Percentiles rank a stretch among this genome's conserved stretches.
These are phyloP conservation scores for Aureobasidium subglaciale DNA, from an alignment of 2,329 filamentous ascomycete species.

Conservation along the genomic window DNA sequence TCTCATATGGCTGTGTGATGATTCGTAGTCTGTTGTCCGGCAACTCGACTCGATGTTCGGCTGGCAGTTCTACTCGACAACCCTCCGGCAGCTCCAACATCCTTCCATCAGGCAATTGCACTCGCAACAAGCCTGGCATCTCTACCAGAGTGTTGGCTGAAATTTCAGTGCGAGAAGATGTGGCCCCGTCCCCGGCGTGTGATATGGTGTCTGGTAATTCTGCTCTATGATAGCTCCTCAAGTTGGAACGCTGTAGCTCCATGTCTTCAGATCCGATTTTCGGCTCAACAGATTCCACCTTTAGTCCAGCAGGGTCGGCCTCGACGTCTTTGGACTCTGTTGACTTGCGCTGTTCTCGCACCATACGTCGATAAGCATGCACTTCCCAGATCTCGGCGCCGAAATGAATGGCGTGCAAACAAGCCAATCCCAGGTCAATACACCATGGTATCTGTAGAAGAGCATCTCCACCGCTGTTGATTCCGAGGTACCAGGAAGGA, in stretches of 20 bases:
- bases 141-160: background rate
- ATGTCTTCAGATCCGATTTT: background rate
- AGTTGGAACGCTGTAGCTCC: background rate
- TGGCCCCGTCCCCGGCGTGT: background rate
- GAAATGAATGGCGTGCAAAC: background rate
- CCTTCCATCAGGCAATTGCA: background rate
- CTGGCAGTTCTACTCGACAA: background rate
- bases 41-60: background rate
- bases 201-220: background rate
- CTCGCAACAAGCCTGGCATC: background rate
- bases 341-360: background rate
- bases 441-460: background rate
- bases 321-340: background rate
- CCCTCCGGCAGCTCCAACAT: background rate
- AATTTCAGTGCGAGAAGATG: background rate
- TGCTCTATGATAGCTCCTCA: background rate
- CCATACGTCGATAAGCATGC: background rate
- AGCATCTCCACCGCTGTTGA: background rate
- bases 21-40: background rate
- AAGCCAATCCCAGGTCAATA: background rate
- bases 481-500: background rate
- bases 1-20: background rate
- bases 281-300: background rate
- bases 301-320: background rate
- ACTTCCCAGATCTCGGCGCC: background rate